Base-by-base conservation (phyloP, 2,329 filamentous ascomycete species). In the Acephala macrosclerotiorum region DNA sequence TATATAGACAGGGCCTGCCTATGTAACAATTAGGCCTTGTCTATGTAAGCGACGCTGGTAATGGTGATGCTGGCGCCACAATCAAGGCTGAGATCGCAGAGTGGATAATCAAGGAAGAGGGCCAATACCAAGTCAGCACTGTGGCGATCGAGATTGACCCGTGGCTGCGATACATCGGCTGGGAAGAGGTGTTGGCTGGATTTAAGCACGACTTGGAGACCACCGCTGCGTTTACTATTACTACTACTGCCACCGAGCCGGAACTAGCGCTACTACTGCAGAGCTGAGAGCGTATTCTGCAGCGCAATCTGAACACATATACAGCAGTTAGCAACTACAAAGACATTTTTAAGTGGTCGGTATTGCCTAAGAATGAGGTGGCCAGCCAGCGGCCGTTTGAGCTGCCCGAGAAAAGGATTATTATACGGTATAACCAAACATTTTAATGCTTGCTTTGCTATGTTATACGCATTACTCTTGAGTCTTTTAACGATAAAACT, bases 101-200 rank as follows among this genome's bases (percentile, higher is more conserved):
- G n/a, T 45, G 42, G 42, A 45, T 45, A 16, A 45, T 45, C n/a
- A 45, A 45, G 42, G 18, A 45, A 45, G 42, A 45, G 18, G 42
- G 42, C 42, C n/a, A 45, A 20, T 45, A 45, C 18, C 9, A 45
- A 16, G 42, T 45, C 18, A 45, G 18, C n/a, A 45, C 42, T 45
- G 42, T 45, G 18, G 42, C 42, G 5, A 45, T 16, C 18, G 42
- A 45, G 42, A 45, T 45, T 45, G 42, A 45, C 42, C 18, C 18
- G 42, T 45, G 18, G 42, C 42, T 45, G 18, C n/a, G n/a, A 45
- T 45, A 45, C 18, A 45, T n/a, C 6, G 18, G 42, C 42, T 45
- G n/a, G 42, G 18, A 45, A 45, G 42, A 20, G n/a, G 42, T 45
- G n/a, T 16, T 45, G 18, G 42, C 42, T 20, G 18, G 42, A 45